These are phyloP conservation scores for Sclerotinia glacialis DNA, from an alignment of 2,329 filamentous ascomycete species.

Conservation along the genomic window DNA sequence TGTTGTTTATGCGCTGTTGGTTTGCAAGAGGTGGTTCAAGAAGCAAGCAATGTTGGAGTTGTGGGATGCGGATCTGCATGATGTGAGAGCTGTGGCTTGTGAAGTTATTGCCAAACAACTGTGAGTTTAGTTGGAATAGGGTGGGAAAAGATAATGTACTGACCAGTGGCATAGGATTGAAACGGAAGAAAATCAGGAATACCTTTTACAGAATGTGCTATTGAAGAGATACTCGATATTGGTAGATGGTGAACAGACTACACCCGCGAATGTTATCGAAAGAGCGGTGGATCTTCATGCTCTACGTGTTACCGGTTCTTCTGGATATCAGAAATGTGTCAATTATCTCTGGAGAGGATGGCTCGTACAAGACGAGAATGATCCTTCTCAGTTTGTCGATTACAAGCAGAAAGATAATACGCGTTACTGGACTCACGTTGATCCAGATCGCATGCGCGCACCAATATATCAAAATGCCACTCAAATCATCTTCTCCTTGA, in stretches of 20 bases:
- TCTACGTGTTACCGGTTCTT: slow-evolving; percentile 81
- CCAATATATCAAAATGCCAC: slow-evolving; percentile 90
- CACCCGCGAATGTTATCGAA: slow-evolving; percentile 84
- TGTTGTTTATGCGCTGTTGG: slow-evolving; percentile 51
- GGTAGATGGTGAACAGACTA: slow-evolving; percentile 66
- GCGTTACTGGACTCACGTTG: slow-evolving; percentile 75
- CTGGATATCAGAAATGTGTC: slow-evolving; percentile 91
- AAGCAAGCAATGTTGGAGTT: slow-evolving; percentile 76
- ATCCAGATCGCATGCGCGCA: slow-evolving; percentile 90
- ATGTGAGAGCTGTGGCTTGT: slow-evolving; percentile 75
- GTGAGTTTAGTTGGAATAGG: slow-evolving; percentile 40
- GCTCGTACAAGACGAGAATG: slow-evolving; percentile 92
- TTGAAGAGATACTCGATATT: slow-evolving; percentile 87
- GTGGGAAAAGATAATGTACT: slow-evolving; percentile 36
- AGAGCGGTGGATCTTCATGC: slow-evolving; percentile 92
- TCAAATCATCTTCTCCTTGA: slow-evolving; percentile 77
- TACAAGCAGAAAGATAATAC: slow-evolving; percentile 80
- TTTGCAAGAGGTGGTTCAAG: slow-evolving; percentile 66
- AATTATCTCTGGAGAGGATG: slow-evolving; percentile 91
- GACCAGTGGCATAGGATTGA: slow-evolving; percentile 64
- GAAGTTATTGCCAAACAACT: slow-evolving; percentile 86
- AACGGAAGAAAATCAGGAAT: slow-evolving; percentile 71
- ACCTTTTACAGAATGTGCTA: slow-evolving; percentile 76
- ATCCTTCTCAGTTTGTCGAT: slow-evolving; percentile 83
- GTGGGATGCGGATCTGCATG: slow-evolving; percentile 86